Conservation (phyloP, 2,329 filamentous ascomycete genomes). For the Phyllosticta paracitricarpa region DNA sequence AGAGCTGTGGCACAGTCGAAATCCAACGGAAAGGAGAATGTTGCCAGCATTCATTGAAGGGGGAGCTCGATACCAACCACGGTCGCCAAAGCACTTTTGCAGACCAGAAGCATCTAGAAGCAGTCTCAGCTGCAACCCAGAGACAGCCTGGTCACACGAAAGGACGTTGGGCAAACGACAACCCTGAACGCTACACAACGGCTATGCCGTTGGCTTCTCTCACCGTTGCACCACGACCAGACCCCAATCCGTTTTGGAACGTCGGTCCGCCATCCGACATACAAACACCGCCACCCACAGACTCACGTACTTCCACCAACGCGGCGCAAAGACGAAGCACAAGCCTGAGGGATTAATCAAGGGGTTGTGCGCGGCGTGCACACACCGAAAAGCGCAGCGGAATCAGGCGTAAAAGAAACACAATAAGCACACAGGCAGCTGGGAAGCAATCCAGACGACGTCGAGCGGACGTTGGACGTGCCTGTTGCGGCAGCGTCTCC, state of each 20-base stretch:
- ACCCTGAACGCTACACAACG: not conserved
- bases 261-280: not conserved
- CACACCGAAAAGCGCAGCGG: not conserved
- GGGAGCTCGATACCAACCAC: too few species aligned
- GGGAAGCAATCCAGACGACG: not conserved
- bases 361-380: not conserved
- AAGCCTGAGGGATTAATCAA: not conserved
- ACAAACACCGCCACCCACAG: not conserved
- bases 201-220: not conserved
- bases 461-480: not conserved
- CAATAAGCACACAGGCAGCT: not conserved
- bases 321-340: not conserved
- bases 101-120: too few species aligned
- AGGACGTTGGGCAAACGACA: not conserved
- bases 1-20: too few species aligned
- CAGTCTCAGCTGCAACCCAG: too few species aligned
- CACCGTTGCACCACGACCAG: not conserved
- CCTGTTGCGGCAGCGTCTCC: not conserved
- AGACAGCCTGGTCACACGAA: not conserved
- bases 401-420: not conserved
- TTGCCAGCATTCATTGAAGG: too few species aligned
- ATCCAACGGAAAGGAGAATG: too few species aligned
- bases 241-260: not conserved
- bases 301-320: not conserved
- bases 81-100: too few species aligned